These are phyloP conservation scores for Cunninghamia lanceolata DNA, from an alignment of 75 land plant species.

Conservation along the genomic window DNA sequence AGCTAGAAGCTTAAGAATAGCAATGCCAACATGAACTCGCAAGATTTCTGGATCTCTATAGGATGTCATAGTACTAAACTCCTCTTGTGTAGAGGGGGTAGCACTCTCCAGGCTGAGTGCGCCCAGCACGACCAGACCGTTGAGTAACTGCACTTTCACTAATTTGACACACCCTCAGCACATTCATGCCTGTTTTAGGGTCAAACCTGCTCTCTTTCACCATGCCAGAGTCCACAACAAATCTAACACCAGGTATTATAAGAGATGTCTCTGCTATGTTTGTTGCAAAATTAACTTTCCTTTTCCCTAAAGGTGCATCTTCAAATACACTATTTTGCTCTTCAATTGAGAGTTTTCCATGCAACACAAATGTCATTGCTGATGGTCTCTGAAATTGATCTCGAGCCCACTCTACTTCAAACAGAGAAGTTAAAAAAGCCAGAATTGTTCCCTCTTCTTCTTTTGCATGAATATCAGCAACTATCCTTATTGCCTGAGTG, in stretches of 20 bases:
- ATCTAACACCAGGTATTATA: slow-evolving; percentile 80
- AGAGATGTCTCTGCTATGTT: slow-evolving; percentile 90
- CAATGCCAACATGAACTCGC: slow-evolving; percentile 72
- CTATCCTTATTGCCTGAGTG: slow-evolving; percentile 46
- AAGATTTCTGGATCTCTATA: slow-evolving; percentile 77
- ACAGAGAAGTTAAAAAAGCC: slow-evolving; percentile 77
- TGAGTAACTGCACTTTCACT: slow-evolving; percentile 74
- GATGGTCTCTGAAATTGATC: slow-evolving; percentile 37
- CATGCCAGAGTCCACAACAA: slow-evolving; percentile 80
- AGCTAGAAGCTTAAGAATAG: slow-evolving; percentile 66
- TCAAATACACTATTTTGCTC: slow-evolving; percentile 64
- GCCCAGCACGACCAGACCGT: slow-evolving; percentile 84
- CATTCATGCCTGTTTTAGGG: slow-evolving; percentile 67
- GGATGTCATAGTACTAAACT: slow-evolving; percentile 39
- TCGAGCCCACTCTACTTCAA: slow-evolving; percentile 88
- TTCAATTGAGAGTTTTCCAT: slow-evolving; percentile 70
- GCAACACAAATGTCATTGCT: slow-evolving; percentile 54
- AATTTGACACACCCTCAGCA: slow-evolving; percentile 51
- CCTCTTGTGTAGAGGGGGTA: slow-evolving; percentile 64
- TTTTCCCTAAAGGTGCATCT: slow-evolving; percentile 41
- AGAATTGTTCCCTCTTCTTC: slow-evolving; percentile 69
- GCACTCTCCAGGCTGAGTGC: slow-evolving; percentile 75
- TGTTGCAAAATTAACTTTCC: slow-evolving; percentile 81
- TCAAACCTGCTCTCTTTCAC: slow-evolving; percentile 75
- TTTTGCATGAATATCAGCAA: slow-evolving; percentile 37